These are phyloP conservation scores for Cystobasidium tubakii DNA, from an alignment of 768 basidiomycete species.

Conservation along the genomic window DNA sequence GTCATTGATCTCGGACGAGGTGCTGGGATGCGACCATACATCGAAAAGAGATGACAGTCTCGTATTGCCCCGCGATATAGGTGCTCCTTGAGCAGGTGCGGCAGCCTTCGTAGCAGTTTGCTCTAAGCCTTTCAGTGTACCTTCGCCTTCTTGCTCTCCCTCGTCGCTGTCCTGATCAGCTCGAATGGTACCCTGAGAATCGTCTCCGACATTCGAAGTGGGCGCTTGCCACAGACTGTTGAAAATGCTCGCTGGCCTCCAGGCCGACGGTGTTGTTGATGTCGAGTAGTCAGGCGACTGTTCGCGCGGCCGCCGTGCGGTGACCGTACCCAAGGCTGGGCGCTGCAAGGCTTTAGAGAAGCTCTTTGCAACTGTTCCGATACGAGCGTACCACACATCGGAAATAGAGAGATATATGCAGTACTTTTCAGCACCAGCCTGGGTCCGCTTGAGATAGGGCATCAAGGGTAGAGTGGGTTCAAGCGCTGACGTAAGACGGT, in stretches of 20 bases:
- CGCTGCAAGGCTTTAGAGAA: slow-evolving; percentile 32
- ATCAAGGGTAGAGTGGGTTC: background rate
- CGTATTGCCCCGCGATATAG: slow-evolving; percentile 24
- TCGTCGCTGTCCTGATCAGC: slow-evolving; percentile 45
- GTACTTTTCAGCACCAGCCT: slow-evolving; percentile 10
- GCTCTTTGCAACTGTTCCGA: slow-evolving; percentile 34
- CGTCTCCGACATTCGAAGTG: slow-evolving; percentile 8
- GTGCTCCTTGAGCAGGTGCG: slow-evolving; percentile 13
- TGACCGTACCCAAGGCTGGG: slow-evolving; percentile 50
- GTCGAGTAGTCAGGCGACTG: background rate
- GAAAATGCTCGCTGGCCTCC: slow-evolving; percentile 37
- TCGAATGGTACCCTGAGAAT: background rate
- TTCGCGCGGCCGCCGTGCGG: slow-evolving; percentile 55
- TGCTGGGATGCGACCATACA: slow-evolving; percentile 39
- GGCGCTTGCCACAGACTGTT: slow-evolving; percentile 31
- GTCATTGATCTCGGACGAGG: background rate
- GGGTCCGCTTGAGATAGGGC: background rate
- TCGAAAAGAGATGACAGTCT: slow-evolving; percentile 43
- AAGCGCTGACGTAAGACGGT: slow-evolving; percentile 1
- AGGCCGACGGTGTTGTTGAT: slow-evolving; percentile 11
- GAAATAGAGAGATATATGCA: background rate
- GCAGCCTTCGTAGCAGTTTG: background rate
- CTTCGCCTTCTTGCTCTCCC: slow-evolving; percentile 52
- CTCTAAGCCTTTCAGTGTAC: slow-evolving; percentile 41
- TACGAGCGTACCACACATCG: slow-evolving; percentile 23